A percentile compares a stretch with the other conserved stretches of the same genome.
Conservation (phyloP, 805 yeast species). For the Yarrowia sp. region DNA sequence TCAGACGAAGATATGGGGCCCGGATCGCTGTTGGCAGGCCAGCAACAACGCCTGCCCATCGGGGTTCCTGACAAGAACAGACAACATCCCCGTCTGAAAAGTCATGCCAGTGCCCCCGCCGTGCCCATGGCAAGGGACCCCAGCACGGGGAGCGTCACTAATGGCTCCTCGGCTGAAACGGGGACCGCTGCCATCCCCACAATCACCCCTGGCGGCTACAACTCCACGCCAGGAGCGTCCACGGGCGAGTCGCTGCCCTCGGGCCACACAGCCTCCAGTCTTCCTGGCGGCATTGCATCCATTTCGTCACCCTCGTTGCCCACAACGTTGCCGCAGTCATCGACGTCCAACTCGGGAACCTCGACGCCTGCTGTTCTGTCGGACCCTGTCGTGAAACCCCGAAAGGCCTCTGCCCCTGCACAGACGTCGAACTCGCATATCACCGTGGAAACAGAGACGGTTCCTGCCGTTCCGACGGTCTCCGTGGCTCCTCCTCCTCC, state of each 20-base stretch:
- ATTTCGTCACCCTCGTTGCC: conserved; percentile 11
- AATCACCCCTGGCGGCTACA: conserved; percentile 21
- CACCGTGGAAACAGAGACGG: conserved; percentile 70
- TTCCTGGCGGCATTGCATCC: not conserved
- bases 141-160: not conserved
- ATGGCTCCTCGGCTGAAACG: not conserved
- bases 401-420: conserved; percentile 35
- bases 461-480: conserved; percentile 56
- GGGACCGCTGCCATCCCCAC: not conserved
- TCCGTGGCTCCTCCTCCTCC: conserved; percentile 46
- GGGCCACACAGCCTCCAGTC: too few species aligned
- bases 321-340: not conserved
- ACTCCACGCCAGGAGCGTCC: conserved; percentile 15
- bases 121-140: conserved; percentile 28
- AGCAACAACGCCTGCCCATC: conserved; percentile 21
- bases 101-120: conserved; percentile 26
- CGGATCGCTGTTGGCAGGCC: conserved; percentile 21
- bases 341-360: conserved; percentile 23
- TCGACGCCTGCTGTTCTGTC: conserved; percentile 8
- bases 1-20: conserved; percentile 30
- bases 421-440: conserved; percentile 45
- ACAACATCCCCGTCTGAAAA: conserved; percentile 23
- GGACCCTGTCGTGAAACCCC: conserved; percentile 26
- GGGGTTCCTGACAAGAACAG: conserved; percentile 31
- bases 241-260: conserved; percentile 15